Percentiles rank a stretch among this genome's conserved stretches.
phyloP scores from a whole-genome alignment of 1,284 basidiomycete species.

The Erythrobasidium hasegawianum region DNA sequence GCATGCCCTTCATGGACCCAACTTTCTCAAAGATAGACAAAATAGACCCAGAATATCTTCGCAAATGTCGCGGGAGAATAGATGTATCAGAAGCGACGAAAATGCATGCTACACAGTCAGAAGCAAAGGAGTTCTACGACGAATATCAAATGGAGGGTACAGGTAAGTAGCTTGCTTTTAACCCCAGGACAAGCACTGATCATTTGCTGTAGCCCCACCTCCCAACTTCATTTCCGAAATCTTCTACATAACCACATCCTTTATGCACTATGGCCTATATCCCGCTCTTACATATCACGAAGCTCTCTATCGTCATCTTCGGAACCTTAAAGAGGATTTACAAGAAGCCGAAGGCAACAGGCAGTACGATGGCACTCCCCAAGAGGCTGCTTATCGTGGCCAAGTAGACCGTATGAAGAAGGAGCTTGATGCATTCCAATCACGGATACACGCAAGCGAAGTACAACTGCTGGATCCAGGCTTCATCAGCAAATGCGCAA shows the following conservation, averaged over 20 bases:
- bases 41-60: constrained; percentile 77
- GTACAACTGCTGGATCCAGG: constrained; percentile 84
- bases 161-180: neutral
- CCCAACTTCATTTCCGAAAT: constrained; percentile 93
- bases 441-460: constrained; percentile 65
- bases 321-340: constrained; percentile 60
- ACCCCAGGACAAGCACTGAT: neutral
- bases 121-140: constrained; percentile 68
- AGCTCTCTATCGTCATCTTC: constrained; percentile 63
- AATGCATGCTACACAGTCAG: constrained; percentile 81
- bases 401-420: constrained; percentile 49
- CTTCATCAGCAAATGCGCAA: constrained; percentile 62
- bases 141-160: constrained; percentile 52
- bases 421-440: constrained; percentile 42
- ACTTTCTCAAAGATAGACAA: constrained; percentile 89
- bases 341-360: constrained; percentile 68
- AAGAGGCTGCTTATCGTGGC: constrained; percentile 39
- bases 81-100: constrained; percentile 81
- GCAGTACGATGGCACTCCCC: constrained; percentile 51
- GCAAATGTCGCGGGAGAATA: constrained; percentile 60
- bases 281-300: constrained; percentile 72
- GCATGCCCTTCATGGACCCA: constrained; percentile 93
- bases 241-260: constrained; percentile 80
- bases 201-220: constrained; percentile 49
- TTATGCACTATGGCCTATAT: constrained; percentile 79